A percentile compares a stretch with the other conserved stretches of the same genome.
phyloP scores from a whole-genome alignment of 805 yeast genomes.

The Peterozyma xylosa region DNA sequence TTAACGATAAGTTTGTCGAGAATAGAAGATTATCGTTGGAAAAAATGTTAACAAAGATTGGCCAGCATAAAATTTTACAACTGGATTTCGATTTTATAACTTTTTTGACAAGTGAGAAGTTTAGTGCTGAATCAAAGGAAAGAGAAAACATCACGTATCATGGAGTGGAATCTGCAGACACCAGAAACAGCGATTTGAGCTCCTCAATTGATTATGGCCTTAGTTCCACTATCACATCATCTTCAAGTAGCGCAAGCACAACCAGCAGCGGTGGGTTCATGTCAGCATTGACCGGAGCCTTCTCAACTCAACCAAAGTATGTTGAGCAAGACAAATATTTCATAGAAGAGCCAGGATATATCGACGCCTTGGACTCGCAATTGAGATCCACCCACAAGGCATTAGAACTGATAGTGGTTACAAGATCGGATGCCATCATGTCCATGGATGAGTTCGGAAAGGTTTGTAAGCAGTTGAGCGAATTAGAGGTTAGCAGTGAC shows the following conservation, averaged over 20 bases:
- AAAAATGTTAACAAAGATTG: slow-evolving; percentile 73
- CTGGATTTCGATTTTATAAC: slow-evolving; percentile 70
- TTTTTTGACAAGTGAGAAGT: slow-evolving; percentile 71
- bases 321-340: slow-evolving; percentile 78
- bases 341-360: slow-evolving; percentile 55
- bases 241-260: slow-evolving; percentile 23
- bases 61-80: slow-evolving; percentile 46
- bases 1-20: slow-evolving; percentile 85
- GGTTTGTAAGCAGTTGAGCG: slow-evolving; percentile 17
- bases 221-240: slow-evolving; percentile 10
- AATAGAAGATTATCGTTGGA: slow-evolving; percentile 78
- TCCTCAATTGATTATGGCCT: slow-evolving; percentile 9
- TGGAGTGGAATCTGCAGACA: slow-evolving; percentile 24
- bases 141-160: slow-evolving; percentile 41
- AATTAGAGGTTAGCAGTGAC: slow-evolving; percentile 64
- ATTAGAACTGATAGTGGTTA: slow-evolving; percentile 65
- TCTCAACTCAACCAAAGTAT: slow-evolving; percentile 56
- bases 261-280: slow-evolving; percentile 36
- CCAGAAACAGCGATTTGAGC: slow-evolving; percentile 18
- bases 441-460: slow-evolving; percentile 63
- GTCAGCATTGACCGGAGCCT: slow-evolving; percentile 59
- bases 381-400: slow-evolving; percentile 62
- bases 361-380: slow-evolving; percentile 68
- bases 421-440: slow-evolving; percentile 64
- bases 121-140: slow-evolving; percentile 60